A percentile compares a stretch with the other conserved stretches of the same genome.
Conservation (phyloP, 208 protist species). For the Lotmaria passim region DNA sequence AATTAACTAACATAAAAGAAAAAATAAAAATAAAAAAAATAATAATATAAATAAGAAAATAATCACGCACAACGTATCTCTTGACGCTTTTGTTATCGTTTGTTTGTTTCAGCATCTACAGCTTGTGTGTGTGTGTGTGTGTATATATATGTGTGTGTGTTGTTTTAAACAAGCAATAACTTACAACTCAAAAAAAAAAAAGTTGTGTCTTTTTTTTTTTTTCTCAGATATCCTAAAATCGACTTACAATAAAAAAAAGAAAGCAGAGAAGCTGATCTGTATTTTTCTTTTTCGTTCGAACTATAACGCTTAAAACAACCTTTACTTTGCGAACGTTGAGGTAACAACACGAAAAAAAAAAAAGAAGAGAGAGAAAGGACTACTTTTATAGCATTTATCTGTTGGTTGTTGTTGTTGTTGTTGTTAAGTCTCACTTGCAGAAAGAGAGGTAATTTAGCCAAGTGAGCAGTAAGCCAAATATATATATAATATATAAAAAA, state of each 20-base stretch:
- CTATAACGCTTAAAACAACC: too few species aligned
- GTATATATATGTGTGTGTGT: not conserved
- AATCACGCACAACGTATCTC: not conserved
- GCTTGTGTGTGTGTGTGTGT: not conserved
- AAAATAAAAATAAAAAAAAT: too few species aligned
- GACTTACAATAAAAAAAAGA: too few species aligned
- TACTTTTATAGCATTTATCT: not conserved
- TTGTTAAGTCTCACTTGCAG: too few species aligned
- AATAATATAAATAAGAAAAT: too few species aligned
- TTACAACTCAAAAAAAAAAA: not conserved
- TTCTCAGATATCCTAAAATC: not conserved
- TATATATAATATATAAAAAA: constrained; percentile 1
- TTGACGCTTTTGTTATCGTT: not conserved
- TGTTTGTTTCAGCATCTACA: not conserved
- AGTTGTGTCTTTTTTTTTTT: too few species aligned
- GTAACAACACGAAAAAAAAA: too few species aligned
- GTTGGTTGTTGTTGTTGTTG: too few species aligned
- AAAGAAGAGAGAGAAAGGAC: not conserved
- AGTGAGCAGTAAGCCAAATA: not conserved
- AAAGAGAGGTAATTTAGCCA: not conserved
- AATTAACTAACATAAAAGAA: too few species aligned
- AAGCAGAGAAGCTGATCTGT: too few species aligned
- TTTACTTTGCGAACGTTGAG: too few species aligned
- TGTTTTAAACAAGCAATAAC: not conserved
- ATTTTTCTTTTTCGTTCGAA: too few species aligned